phyloP scores from a whole-genome alignment of 345 rosid species.

The Gossypium stocksii region DNA sequence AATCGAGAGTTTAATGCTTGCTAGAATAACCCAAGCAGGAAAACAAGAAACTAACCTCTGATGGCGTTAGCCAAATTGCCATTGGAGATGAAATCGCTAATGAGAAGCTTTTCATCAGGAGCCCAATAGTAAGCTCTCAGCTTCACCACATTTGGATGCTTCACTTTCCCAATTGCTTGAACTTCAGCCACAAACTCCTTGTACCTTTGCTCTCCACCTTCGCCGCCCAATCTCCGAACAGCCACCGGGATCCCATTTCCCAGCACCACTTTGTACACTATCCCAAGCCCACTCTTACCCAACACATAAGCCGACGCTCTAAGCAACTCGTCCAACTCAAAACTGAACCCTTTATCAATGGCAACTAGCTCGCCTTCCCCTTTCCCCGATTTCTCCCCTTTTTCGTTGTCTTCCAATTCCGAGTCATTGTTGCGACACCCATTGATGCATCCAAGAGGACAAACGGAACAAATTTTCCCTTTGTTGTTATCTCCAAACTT shows the following conservation, averaged over 20 bases:
- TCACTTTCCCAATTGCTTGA: constrained; percentile 82
- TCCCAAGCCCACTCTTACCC: constrained; percentile 97
- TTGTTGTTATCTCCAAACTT: constrained; percentile 49
- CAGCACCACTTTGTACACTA: constrained; percentile 93
- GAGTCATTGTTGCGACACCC: constrained; percentile 49
- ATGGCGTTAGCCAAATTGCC: constrained; percentile 87
- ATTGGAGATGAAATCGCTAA: constrained; percentile 81
- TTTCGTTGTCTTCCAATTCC: constrained; percentile 57
- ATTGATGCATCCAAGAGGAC: constrained; percentile 27
- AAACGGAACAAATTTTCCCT: constrained; percentile 27
- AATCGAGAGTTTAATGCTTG: neutral
- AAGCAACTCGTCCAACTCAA: constrained; percentile 88
- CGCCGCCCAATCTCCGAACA: constrained; percentile 88
- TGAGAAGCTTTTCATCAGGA: constrained; percentile 89
- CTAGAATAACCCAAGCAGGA: constrained; percentile 1
- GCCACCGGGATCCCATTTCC: constrained; percentile 96
- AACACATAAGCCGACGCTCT: constrained; percentile 95
- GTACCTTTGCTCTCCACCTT: constrained; percentile 91
- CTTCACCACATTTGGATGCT: constrained; percentile 91
- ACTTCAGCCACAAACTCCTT: constrained; percentile 87
- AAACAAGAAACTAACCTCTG: constrained; percentile 44
- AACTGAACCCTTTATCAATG: constrained; percentile 81
- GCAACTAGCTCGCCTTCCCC: constrained; percentile 86
- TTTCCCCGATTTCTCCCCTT: constrained; percentile 27
- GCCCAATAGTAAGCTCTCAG: constrained; percentile 99